These are phyloP conservation scores for Jimgerdemannia flammicorona DNA, from an alignment of 192 early-diverging fungal species.

Conservation along the genomic window DNA sequence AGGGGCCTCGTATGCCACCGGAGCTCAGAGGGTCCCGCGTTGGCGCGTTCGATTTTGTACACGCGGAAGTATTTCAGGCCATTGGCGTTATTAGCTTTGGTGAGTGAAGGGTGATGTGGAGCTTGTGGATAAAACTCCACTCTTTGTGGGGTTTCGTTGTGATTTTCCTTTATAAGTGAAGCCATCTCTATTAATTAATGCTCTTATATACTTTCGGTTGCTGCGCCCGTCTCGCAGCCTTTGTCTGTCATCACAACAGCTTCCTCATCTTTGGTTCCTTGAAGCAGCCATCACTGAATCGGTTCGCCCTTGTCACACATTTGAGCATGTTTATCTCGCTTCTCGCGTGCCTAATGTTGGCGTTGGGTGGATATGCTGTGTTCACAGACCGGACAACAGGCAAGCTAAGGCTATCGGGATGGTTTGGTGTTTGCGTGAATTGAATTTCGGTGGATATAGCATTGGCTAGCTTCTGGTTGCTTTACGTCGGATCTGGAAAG, in stretches of 20 bases:
- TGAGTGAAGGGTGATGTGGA: slow-evolving; percentile 11
- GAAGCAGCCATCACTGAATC: slow-evolving; percentile 73
- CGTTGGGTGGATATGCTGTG: slow-evolving; percentile 66
- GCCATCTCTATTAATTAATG: no score
- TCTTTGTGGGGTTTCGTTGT: background rate
- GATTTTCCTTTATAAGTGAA: background rate
- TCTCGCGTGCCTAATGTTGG: slow-evolving; percentile 67
- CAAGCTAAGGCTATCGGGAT: slow-evolving; percentile 12
- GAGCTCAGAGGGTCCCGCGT: slow-evolving; percentile 45
- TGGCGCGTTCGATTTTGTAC: slow-evolving; percentile 33
- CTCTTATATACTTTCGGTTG: no score
- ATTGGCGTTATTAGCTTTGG: slow-evolving; percentile 92
- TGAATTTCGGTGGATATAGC: no score
- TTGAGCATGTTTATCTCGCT: slow-evolving; percentile 72
- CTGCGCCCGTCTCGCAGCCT: slow-evolving; percentile 40
- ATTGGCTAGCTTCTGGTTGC: no score
- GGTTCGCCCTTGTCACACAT: slow-evolving; percentile 81
- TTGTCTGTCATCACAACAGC: slow-evolving; percentile 96
- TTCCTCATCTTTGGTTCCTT: slow-evolving; percentile 89
- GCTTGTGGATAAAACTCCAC: background rate
- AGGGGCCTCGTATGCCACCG: slow-evolving; percentile 57
- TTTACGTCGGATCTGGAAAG: no score
- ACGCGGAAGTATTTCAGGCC: slow-evolving; percentile 67
- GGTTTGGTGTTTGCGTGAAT: background rate
- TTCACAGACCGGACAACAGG: slow-evolving; percentile 84